Evolutionary conservation across 768 basidiomycete species (phyloP), one percentile per base, ranked within the genome.

Genomic region (Boletellus ananas): DNA sequence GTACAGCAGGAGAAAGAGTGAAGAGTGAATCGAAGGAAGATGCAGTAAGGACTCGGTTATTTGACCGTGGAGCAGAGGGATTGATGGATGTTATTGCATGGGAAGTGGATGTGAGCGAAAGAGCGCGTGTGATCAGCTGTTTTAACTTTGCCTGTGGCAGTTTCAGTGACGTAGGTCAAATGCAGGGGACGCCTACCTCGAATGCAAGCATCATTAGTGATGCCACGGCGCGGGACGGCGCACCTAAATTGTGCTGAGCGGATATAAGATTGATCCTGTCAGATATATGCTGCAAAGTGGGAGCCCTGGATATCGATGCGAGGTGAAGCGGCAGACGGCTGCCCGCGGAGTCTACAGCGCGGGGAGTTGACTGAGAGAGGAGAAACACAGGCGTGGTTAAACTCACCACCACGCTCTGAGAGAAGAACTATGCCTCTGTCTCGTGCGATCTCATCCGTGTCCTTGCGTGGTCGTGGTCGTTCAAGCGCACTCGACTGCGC

Each of bases 231-330:
- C 81, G 81, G 5, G 79, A 73, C 0, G 89, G 87, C 16, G 75
- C 66, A 3, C 72, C 72, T 2, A 90, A 67, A 57, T 83, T 83
- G 57, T 90, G 82, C 59, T 92, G 89, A 1, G 87, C 85, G 35
- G 83, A 87, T 53, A 90, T 85, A 31, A 92, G 79, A 59, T 89
- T 89, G 52, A 90, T 80, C 48, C 88, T 78, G 57, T 92, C 89
- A 7, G 80, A 77, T 37, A 92, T 81, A 54, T 90, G 87, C 60
- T 89, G 85, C 18, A 85, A 60, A 2, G 85, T 87, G 5, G 86
- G 85, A 6, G 81, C 84, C 47, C 81, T 80, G 5, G 85, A 85
- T 50, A 79, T 77, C 9, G 88, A 81, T 31, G 87, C 80, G n/a
- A 91, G 75, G 48, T 89, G 84, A 8, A 90, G 72, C 2, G 84